Conservation (phyloP, 768 basidiomycete species). For the Pleurotus citrinopileatus region DNA sequence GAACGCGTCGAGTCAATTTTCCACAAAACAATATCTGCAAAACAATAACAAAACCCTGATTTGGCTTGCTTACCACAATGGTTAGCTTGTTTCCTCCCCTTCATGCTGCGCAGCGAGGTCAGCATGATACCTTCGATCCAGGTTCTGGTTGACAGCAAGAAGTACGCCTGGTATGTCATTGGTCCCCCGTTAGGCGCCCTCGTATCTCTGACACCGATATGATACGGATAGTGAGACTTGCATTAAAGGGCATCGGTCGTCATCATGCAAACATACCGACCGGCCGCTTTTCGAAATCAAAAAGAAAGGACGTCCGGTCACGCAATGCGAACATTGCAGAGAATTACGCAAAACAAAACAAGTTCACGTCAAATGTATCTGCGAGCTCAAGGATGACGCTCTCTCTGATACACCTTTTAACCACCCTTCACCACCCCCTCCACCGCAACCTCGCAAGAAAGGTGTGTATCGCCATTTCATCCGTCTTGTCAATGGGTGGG, state of each 20-base stretch:
- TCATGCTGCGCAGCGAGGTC: neutral
- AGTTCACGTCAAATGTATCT: slow-evolving; percentile 84
- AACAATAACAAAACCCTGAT: neutral
- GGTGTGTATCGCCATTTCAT: slow-evolving; percentile 43
- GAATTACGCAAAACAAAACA: slow-evolving; percentile 82
- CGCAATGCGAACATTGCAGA: slow-evolving; percentile 88
- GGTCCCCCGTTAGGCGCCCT: slow-evolving; percentile 5
- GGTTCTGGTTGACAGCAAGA: slow-evolving; percentile 73
- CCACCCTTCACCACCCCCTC: slow-evolving; percentile 36
- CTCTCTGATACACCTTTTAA: slow-evolving; percentile 34
- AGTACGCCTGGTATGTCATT: slow-evolving; percentile 75
- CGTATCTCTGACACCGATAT: slow-evolving; percentile 8
- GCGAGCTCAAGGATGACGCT: slow-evolving; percentile 72
- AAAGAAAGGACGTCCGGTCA: slow-evolving; percentile 89
- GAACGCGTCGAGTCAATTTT: slow-evolving; percentile 2
- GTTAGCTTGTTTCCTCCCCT: neutral
- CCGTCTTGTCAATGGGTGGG: slow-evolving; percentile 19
- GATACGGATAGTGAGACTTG: slow-evolving; percentile 81
- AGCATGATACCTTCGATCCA: slow-evolving; percentile 21
- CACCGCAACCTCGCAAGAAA: slow-evolving; percentile 48
- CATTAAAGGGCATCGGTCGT: slow-evolving; percentile 92
- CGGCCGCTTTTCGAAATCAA: slow-evolving; percentile 89
- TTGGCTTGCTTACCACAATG: neutral
- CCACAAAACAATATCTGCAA: neutral
- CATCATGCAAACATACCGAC: slow-evolving; percentile 84